Percentiles rank a stretch among this genome's conserved stretches.
These are phyloP conservation scores for Pluteus cervinus DNA, from an alignment of 768 basidiomycete genomes.

Conservation along the genomic window DNA sequence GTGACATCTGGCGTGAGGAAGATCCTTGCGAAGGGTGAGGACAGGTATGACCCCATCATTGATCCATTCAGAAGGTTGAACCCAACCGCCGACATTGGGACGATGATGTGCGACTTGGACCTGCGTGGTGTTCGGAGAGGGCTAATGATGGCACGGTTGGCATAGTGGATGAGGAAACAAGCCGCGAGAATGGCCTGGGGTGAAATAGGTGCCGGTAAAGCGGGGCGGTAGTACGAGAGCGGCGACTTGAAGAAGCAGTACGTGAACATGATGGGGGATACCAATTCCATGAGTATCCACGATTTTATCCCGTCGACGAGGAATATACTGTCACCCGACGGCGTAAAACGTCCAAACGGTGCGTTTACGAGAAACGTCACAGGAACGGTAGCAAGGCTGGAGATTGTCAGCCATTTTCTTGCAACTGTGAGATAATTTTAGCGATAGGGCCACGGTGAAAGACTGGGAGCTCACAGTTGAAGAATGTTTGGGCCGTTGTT, in stretches of 20 bases:
- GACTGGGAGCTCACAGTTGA: too few relatives aligned
- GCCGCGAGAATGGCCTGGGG: constrained; percentile 45
- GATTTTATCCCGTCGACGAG: constrained; percentile 52
- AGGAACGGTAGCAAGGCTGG: constrained; percentile 29
- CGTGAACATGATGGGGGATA: constrained; percentile 53
- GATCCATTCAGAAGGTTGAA: constrained; percentile 77
- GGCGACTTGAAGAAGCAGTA: constrained; percentile 43
- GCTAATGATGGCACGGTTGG: constrained; percentile 75
- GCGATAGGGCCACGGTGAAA: not conserved
- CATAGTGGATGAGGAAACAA: constrained; percentile 72
- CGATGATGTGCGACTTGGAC: constrained; percentile 65
- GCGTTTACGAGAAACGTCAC: constrained; percentile 54
- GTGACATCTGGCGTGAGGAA: constrained; percentile 30
- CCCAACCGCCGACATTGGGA: constrained; percentile 43
- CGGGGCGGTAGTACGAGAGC: constrained; percentile 29
- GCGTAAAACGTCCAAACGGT: constrained; percentile 76
- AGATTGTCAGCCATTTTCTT: constrained; percentile 41
- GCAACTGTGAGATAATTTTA: constrained; percentile 14
- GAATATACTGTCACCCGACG: constrained; percentile 37
- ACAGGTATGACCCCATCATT: constrained; percentile 65
- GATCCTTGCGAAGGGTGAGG: constrained; percentile 44
- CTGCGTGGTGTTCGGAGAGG: constrained; percentile 78
- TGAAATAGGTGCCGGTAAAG: constrained; percentile 23
- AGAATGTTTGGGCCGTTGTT: too few relatives aligned
- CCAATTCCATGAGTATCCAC: constrained; percentile 80